These are phyloP conservation scores for Tetrapyrgos nigripes DNA, from an alignment of 1,284 basidiomycete genomes.

Conservation along the genomic window DNA sequence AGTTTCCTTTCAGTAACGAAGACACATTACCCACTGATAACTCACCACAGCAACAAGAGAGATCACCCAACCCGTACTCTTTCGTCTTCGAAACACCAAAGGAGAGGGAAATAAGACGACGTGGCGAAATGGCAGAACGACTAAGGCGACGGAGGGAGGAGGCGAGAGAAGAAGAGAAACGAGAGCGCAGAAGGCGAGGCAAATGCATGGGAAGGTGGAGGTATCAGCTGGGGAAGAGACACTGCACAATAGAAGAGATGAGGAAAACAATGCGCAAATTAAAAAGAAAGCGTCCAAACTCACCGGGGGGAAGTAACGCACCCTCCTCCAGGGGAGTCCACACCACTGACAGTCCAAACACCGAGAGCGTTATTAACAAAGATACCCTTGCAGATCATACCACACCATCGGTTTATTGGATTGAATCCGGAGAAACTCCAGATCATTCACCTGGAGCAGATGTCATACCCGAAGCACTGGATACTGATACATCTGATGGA, in stretches of 20 bases:
- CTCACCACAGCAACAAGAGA: background rate
- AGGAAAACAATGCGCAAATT: background rate
- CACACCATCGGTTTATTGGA: background rate
- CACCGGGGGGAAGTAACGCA: conserved; percentile 4
- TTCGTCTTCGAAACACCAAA: background rate
- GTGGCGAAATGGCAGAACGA: background rate
- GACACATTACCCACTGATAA: background rate
- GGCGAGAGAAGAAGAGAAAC: no score
- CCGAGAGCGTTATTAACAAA: background rate
- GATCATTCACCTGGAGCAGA: background rate
- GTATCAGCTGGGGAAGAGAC: no score
- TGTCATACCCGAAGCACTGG: background rate
- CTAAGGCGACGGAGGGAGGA: background rate
- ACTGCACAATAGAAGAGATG: background rate
- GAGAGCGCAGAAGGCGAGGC: background rate
- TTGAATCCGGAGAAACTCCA: background rate
- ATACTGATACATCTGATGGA: background rate
- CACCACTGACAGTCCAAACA: background rate
- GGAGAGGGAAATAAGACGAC: background rate
- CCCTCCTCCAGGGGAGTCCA: conserved; percentile 3
- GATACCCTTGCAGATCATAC: background rate
- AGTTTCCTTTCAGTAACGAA: background rate
- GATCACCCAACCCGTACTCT: background rate
- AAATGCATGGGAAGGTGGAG: no score
- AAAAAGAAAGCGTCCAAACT: background rate